Conservation (phyloP, 441 rosid species). For the Gossypium davidsonii region DNA sequence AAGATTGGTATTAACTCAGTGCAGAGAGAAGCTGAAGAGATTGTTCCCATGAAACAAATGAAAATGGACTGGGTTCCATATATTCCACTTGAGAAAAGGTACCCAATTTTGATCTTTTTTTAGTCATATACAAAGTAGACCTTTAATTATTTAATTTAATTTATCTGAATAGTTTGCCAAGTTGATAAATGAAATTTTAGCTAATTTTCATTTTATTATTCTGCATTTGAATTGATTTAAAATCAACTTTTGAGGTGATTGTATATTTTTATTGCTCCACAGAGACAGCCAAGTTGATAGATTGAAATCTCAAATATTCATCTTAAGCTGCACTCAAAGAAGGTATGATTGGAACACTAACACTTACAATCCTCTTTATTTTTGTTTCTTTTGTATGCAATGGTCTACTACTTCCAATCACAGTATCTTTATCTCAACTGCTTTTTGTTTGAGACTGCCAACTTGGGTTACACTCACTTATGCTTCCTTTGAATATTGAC, state of each 20-base stretch:
- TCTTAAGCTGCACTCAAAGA: conserved; percentile 76
- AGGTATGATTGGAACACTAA: conserved; percentile 35
- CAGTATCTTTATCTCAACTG: background rate
- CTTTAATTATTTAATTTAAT: background rate
- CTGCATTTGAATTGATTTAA: background rate
- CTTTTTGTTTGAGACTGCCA: background rate
- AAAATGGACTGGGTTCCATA: conserved; percentile 99
- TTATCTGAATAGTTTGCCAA: background rate
- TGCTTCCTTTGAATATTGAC: background rate
- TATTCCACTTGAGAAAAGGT: conserved; percentile 82
- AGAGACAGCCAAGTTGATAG: conserved; percentile 77
- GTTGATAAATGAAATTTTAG: background rate
- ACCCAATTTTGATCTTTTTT: conserved; percentile 13
- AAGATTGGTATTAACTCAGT: conserved; percentile 88
- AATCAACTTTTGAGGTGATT: background rate
- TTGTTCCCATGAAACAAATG: conserved; percentile 93
- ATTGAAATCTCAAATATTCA: conserved; percentile 63
- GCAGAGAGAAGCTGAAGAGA: conserved; percentile 90
- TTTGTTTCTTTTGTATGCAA: background rate
- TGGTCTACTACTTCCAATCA: background rate
- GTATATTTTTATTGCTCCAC: conserved; percentile 22
- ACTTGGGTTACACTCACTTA: background rate
- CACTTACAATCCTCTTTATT: background rate
- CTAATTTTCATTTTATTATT: background rate
- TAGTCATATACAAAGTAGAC: background rate